Base-by-base conservation (phyloP, 2,329 filamentous ascomycete species). In the Botrytis aclada region DNA sequence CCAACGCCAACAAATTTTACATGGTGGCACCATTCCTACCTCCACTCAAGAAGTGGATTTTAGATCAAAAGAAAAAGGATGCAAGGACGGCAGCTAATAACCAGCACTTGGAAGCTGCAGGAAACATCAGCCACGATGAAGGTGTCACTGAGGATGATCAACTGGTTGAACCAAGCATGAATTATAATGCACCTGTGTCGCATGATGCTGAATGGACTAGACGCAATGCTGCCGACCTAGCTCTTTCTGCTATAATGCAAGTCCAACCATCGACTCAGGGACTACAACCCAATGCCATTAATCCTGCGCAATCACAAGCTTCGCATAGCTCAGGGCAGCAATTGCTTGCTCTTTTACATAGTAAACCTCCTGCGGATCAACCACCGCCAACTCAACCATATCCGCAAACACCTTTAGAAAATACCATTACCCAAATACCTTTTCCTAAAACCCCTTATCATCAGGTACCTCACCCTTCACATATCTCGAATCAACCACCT, bases 1-100 rank as follows among this genome's bases (percentile, higher is more conserved):
- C 85, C 3, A 93, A 91, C 63, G 83, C 86, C 4, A 93, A 92
- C 81, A 98, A 95, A 80, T 98, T 98, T 81, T 99, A 98, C 83
- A 98, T 98, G 93, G 96, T 99, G 29, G 94, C 94, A 0, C 95
- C 95, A 0, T 99, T 99, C 80, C 85, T 98, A 71, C 90, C 90
- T 1, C 92, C 90, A 9, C 83, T 99, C 66, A 95, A 94, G 82
- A 94, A 93, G 81, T 98, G 95, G 95, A 94, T 98, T 64, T 85
- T 89, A n/a, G 88, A 92, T 76, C 93, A 97, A 83, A 92, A 89
- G 84, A 94, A 91, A 83, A 86, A 87, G n/a, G 92, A 93, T 77
- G 84, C 85, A 14, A 84, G 85, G 77, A 84, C 83, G 75, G 81
- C 82, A 29, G 78, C 83, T 41, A 84, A 80, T 54, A 81, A 80